These are phyloP conservation scores for Penicillium salamii DNA, from an alignment of 495 filamentous ascomycete genomes.

Conservation along the genomic window DNA sequence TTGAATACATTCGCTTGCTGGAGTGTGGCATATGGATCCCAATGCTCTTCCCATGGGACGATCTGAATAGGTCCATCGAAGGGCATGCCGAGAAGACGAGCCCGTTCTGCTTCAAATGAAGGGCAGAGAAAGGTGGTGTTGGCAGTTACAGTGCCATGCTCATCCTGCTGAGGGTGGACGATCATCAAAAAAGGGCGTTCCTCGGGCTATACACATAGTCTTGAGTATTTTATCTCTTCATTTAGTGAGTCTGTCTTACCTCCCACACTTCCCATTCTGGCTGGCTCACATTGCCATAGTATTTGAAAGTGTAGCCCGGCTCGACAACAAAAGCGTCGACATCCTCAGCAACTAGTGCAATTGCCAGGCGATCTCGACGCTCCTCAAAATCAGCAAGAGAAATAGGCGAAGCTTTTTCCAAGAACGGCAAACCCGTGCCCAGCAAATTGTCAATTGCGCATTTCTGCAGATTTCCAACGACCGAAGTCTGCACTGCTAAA, in stretches of 20 bases:
- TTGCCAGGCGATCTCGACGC: slow-evolving; percentile 44
- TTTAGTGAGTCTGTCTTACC: slow-evolving; percentile 4
- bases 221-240: neutral
- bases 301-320: slow-evolving; percentile 57
- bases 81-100: slow-evolving; percentile 49
- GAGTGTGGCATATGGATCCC: slow-evolving; percentile 52
- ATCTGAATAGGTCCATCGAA: slow-evolving; percentile 42
- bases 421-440: slow-evolving; percentile 41
- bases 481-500: no score
- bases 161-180: slow-evolving; percentile 34
- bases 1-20: slow-evolving; percentile 30
- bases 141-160: slow-evolving; percentile 36
- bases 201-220: slow-evolving; percentile 39
- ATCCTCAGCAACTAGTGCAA: slow-evolving; percentile 40
- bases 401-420: slow-evolving; percentile 41
- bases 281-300: slow-evolving; percentile 55
- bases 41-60: slow-evolving; percentile 55
- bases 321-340: slow-evolving; percentile 53
- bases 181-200: slow-evolving; percentile 57
- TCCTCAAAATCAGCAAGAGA: slow-evolving; percentile 39
- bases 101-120: slow-evolving; percentile 53
- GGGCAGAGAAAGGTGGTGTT: slow-evolving; percentile 51
- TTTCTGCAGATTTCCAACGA: slow-evolving; percentile 28
- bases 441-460: slow-evolving; percentile 45
- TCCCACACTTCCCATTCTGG: slow-evolving; percentile 58